Evolutionary conservation across 2,329 filamentous ascomycete genomes (phyloP).

Genomic region (Paecilomyces dactylethromorphus): DNA sequence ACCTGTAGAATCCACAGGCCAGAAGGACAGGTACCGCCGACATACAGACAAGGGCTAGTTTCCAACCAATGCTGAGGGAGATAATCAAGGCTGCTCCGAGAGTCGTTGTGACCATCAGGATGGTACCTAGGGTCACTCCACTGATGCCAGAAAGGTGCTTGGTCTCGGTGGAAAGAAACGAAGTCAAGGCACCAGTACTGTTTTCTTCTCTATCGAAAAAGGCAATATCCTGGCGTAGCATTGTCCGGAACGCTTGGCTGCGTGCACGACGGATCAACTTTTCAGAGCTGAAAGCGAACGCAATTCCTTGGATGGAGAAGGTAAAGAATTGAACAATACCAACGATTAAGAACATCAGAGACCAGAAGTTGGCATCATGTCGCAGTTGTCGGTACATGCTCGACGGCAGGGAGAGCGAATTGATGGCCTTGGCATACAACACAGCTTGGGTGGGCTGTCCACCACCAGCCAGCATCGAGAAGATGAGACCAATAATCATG

Average conservation of each 20-base stretch:
- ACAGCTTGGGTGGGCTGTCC: slow-evolving; percentile 72
- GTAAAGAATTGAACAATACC: slow-evolving; percentile 66
- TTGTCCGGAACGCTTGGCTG: slow-evolving; percentile 73
- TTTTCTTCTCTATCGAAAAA: slow-evolving; percentile 92
- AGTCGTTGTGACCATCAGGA: slow-evolving; percentile 74
- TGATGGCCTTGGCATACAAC: slow-evolving; percentile 85
- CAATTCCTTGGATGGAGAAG: slow-evolving; percentile 61
- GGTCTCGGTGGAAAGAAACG: slow-evolving; percentile 82
- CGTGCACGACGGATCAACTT: slow-evolving; percentile 75
- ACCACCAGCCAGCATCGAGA: slow-evolving; percentile 69
- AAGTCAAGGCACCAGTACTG: slow-evolving; percentile 79
- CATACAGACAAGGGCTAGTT: slow-evolving; percentile 75
- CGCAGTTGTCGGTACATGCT: slow-evolving; percentile 52
- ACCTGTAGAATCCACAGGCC: slow-evolving; percentile 77
- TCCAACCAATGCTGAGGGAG: slow-evolving; percentile 75
- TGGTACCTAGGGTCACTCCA: slow-evolving; percentile 78
- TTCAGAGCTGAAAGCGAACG: slow-evolving; percentile 83
- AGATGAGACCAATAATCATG: slow-evolving; percentile 68
- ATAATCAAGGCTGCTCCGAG: slow-evolving; percentile 67
- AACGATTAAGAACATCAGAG: slow-evolving; percentile 80
- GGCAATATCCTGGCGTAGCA: slow-evolving; percentile 85
- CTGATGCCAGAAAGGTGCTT: slow-evolving; percentile 84
- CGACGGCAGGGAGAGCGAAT: slow-evolving; percentile 56
- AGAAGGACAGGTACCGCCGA: slow-evolving; percentile 71
- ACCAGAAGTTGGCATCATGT: slow-evolving; percentile 75